These are phyloP conservation scores for Cyberlindnera amylophila DNA, from an alignment of 805 yeast genomes.

Conservation along the genomic window DNA sequence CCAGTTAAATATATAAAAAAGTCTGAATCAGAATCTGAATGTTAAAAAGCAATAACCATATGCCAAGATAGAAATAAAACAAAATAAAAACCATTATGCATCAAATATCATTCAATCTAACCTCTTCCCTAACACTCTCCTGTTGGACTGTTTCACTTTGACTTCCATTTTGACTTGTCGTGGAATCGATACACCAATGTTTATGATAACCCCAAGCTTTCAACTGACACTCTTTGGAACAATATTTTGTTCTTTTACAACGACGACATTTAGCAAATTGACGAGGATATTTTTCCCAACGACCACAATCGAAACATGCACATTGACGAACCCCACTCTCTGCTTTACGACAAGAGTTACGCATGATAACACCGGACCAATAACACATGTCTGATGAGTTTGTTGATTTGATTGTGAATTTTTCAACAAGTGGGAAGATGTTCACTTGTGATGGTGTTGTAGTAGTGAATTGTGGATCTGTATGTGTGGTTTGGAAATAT, in stretches of 20 bases:
- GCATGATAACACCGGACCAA: constrained; percentile 98
- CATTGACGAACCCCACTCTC: constrained; percentile 92
- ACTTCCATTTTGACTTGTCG: not conserved
- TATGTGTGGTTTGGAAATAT: constrained; percentile 30
- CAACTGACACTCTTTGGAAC: constrained; percentile 88
- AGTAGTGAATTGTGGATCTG: constrained; percentile 11
- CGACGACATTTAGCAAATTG: constrained; percentile 94
- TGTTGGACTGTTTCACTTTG: constrained; percentile 4
- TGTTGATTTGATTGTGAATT: constrained; percentile 65
- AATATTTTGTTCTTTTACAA: constrained; percentile 92
- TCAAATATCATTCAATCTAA: constrained; percentile 6
- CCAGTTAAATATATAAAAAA: too few species aligned
- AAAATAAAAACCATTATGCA: not conserved
- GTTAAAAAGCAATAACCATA: too few species aligned
- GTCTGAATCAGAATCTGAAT: too few species aligned
- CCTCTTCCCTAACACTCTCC: constrained; percentile 3
- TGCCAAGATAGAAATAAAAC: too few species aligned
- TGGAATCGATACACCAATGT: constrained; percentile 74
- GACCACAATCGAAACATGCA: constrained; percentile 88
- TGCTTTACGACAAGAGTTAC: constrained; percentile 91
- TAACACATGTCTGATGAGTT: constrained; percentile 80
- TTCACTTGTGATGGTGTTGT: constrained; percentile 36
- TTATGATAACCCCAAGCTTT: constrained; percentile 91
- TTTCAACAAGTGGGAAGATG: constrained; percentile 87
- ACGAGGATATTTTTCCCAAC: constrained; percentile 87